Percentiles rank a stretch among this genome's conserved stretches.
Evolutionary conservation across 306 rosid genomes (phyloP).

Genomic region (Cicer pinnatifidum): DNA sequence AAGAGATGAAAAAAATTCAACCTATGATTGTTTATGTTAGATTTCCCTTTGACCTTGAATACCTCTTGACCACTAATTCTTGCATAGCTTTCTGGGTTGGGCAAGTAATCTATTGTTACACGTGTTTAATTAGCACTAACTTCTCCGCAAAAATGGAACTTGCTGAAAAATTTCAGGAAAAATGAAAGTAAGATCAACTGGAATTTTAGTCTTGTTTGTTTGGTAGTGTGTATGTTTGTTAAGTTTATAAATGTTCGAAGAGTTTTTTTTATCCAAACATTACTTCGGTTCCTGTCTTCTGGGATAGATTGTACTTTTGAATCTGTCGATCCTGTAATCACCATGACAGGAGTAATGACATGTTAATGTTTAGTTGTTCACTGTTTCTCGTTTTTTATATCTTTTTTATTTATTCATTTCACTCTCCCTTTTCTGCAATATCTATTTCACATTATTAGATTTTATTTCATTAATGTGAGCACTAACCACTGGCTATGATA

Average conservation of each 20-base stretch:
- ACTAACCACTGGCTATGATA: constrained; percentile 12
- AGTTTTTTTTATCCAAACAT: constrained; percentile 30
- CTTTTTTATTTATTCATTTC: background rate
- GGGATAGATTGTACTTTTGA: constrained; percentile 26
- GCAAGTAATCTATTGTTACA: background rate
- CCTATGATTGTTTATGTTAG: constrained; percentile 5
- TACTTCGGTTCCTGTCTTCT: background rate
- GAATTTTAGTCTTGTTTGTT: background rate
- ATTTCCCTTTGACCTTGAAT: background rate
- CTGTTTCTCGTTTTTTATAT: background rate
- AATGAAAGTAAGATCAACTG: background rate
- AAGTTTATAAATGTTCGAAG: background rate
- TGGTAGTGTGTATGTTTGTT: background rate
- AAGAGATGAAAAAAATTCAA: background rate
- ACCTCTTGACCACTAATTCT: background rate
- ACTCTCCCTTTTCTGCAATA: background rate
- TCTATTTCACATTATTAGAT: background rate
- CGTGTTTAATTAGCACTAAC: background rate
- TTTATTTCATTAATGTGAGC: background rate
- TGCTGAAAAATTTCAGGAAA: background rate
- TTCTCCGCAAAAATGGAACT: background rate
- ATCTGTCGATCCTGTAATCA: background rate
- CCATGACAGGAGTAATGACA: constrained; percentile 15
- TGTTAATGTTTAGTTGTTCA: constrained; percentile 16
- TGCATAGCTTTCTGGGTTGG: constrained; percentile 3